Evolutionary conservation across 2,329 filamentous ascomycete genomes (phyloP).

Genomic region (Periconia digitata): DNA sequence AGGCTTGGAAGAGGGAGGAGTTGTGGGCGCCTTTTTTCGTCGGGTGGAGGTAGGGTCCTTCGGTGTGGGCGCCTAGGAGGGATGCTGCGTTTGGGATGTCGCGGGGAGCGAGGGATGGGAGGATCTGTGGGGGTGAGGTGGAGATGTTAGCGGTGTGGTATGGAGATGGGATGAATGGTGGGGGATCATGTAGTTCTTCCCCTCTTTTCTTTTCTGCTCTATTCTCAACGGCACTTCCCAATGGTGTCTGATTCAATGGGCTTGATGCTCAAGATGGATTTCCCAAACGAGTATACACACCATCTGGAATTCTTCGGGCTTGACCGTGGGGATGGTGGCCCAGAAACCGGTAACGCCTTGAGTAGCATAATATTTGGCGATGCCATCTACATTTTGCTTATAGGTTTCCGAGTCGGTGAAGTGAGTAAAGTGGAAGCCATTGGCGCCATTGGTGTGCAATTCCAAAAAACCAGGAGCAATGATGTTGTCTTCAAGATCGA

Average conservation of each 20-base stretch:
- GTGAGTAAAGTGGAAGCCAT: slow-evolving; percentile 58
- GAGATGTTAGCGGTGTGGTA: background rate
- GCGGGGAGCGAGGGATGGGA: slow-evolving; percentile 51
- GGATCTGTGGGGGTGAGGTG: slow-evolving; percentile 40
- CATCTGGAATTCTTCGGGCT: slow-evolving; percentile 49
- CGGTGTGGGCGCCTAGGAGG: slow-evolving; percentile 58
- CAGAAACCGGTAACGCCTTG: slow-evolving; percentile 58
- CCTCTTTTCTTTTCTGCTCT: background rate
- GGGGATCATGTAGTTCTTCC: background rate
- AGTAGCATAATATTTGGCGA: slow-evolving; percentile 52
- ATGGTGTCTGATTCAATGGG: too few species aligned
- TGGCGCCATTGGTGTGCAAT: slow-evolving; percentile 57
- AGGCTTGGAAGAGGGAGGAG: slow-evolving; percentile 46
- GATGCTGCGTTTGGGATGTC: slow-evolving; percentile 48
- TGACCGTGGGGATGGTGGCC: slow-evolving; percentile 56
- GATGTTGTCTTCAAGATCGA: slow-evolving; percentile 54
- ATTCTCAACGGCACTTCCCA: too few species aligned
- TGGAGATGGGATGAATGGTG: background rate
- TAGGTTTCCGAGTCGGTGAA: slow-evolving; percentile 49
- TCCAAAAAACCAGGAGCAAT: slow-evolving; percentile 59
- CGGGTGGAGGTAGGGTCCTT: slow-evolving; percentile 58
- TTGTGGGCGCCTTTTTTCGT: slow-evolving; percentile 58
- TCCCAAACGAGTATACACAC: too few species aligned
- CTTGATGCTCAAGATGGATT: too few species aligned
- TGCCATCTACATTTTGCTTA: slow-evolving; percentile 46